Evolutionary conservation across 169 alveolate genomes (phyloP).

Genomic region (Eimeria praecox): DNA sequence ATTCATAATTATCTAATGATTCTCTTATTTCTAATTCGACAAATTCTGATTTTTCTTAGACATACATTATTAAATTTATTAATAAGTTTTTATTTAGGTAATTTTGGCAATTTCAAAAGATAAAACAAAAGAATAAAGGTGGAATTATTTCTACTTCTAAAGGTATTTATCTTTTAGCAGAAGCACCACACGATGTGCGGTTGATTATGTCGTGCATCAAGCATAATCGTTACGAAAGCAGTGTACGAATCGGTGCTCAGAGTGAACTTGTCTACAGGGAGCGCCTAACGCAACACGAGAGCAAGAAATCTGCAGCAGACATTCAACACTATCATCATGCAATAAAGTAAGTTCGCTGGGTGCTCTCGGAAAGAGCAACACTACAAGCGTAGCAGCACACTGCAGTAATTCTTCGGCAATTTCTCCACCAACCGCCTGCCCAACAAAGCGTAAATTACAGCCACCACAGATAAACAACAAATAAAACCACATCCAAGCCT

Average conservation of each 20-base stretch:
- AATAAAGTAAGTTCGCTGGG: neutral
- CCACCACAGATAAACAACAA: neutral
- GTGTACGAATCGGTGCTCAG: neutral
- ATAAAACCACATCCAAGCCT: neutral
- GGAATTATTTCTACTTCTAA: neutral
- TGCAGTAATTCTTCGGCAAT: neutral
- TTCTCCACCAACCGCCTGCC: neutral
- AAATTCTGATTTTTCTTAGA: no score
- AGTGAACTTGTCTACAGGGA: conserved; percentile 1
- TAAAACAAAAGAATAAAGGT: no score
- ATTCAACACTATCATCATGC: neutral
- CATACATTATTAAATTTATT: no score
- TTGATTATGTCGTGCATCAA: neutral
- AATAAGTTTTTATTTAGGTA: no score
- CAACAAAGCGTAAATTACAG: neutral
- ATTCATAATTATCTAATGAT: no score
- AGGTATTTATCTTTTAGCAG: neutral
- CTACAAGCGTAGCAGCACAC: neutral
- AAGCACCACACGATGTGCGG: neutral
- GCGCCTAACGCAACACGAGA: no score
- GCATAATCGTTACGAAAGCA: neutral
- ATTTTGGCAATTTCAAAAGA: no score
- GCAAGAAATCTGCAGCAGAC: neutral
- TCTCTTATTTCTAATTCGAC: no score
- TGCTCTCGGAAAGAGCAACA: neutral